Evolutionary conservation across 169 alveolate species (phyloP), one percentile per base, ranked within the genome.

Genomic region (Cryptosporidium ubiquitum): DNA sequence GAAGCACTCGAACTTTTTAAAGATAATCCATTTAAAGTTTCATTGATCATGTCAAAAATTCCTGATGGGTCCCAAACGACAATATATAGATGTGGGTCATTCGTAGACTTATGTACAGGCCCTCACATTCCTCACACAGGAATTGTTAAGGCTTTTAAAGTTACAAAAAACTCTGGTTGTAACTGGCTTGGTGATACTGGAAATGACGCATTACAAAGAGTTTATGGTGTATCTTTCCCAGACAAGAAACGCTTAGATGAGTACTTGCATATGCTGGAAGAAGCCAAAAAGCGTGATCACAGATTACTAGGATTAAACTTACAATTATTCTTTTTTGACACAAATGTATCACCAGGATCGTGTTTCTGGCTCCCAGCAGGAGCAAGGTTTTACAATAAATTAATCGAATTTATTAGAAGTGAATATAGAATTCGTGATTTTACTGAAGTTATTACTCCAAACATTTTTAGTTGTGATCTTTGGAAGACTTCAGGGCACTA

Each of bases 401-500:
- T 99, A 55, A 94, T 97, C 35, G 98, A 96, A 40, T 96, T 98
- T 91, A 95, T 99, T 89, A 94, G 99, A 73, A 93, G 92, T 29
- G 97, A 96, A 92, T 96, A 95, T 84, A 91, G 95, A 58, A 85
- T 93, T 12, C 91, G 98, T 86, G 97, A 97, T 18, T 96, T 94
- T 84, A 84, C 75, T 47, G 99, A 98, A 92, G 99, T 98, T 35
- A 96, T 96, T 68, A 95, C 99, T 0, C 99, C 99, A 37, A 97
- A 98, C 91, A 95, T 99, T 35, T 98, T 84, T 91, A 97, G 98
- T 86, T 94, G 97, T 51, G 97, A 97, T 79, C 93, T 98, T 26
- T 98, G 99, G 99, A 96, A 96, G 92, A 96, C 98, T 33, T 97
- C 99, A 16, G 99, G 99, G 1, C 99, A 99, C 96, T 98, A 97